phyloP scores from a whole-genome alignment of 176 grass and related monocot genomes.

The Hordeum marinum region DNA sequence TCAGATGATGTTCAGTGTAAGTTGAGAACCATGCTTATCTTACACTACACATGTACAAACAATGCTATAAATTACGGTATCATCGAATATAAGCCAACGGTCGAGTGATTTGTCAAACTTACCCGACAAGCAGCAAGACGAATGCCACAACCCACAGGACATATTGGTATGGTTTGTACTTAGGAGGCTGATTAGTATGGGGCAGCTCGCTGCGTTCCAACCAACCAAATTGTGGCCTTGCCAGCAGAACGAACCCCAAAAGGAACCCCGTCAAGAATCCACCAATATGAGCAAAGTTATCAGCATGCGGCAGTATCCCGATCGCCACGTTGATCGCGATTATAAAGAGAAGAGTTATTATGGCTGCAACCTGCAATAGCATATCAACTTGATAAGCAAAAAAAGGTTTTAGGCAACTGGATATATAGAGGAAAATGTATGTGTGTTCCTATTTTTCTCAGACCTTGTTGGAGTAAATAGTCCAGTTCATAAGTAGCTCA shows the following conservation, averaged over 20 bases:
- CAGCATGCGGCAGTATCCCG: slow-evolving; percentile 69
- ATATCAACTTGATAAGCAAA: slow-evolving; percentile 22
- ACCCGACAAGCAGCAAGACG: slow-evolving; percentile 70
- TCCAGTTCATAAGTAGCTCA: slow-evolving; percentile 96
- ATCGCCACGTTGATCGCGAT: slow-evolving; percentile 74
- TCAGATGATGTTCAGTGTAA: background rate
- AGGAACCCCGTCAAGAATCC: slow-evolving; percentile 74
- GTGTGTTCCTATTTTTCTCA: background rate
- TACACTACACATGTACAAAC: background rate
- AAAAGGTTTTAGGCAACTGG: background rate
- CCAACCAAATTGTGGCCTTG: slow-evolving; percentile 87
- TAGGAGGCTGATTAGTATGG: slow-evolving; percentile 77
- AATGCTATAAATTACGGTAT: background rate
- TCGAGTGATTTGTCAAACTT: slow-evolving; percentile 15
- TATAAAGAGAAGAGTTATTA: slow-evolving; percentile 68
- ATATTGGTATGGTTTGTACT: slow-evolving; percentile 91
- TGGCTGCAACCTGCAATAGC: slow-evolving; percentile 60
- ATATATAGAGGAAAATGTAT: background rate
- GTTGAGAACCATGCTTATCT: background rate
- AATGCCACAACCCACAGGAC: slow-evolving; percentile 68
- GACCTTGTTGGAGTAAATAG: slow-evolving; percentile 95
- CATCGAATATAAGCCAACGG: background rate
- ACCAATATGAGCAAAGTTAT: slow-evolving; percentile 82
- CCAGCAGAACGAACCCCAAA: slow-evolving; percentile 77
- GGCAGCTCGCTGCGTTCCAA: slow-evolving; percentile 66